Evolutionary conservation across 106 monocot species (phyloP).

Genomic region (Phalaenopsis equestris): DNA sequence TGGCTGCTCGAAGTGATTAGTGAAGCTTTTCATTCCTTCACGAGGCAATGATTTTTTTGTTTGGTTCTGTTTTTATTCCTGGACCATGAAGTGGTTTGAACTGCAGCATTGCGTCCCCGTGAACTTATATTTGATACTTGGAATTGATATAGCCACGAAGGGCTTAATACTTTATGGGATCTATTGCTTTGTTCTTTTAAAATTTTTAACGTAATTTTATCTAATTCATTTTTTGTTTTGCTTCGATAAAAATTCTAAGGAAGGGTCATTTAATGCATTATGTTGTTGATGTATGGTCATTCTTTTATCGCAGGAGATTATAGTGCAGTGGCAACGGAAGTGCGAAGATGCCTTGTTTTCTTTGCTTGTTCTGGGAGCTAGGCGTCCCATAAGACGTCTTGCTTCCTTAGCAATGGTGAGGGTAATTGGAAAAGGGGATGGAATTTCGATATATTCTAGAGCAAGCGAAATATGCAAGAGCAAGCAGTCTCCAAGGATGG

Average conservation of each 20-base stretch:
- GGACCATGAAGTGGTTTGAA: neutral
- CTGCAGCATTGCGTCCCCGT: neutral
- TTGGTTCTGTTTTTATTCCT: neutral
- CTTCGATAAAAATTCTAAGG: neutral
- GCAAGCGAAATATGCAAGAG: slow-evolving; percentile 84
- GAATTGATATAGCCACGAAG: neutral
- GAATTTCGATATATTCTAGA: slow-evolving; percentile 84
- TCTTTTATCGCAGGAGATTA: slow-evolving; percentile 48
- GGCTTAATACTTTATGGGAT: neutral
- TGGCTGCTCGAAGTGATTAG: neutral
- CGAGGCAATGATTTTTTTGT: neutral
- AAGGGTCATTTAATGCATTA: neutral
- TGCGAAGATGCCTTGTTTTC: slow-evolving; percentile 92
- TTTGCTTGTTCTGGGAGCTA: slow-evolving; percentile 72
- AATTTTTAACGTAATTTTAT: too few relatives aligned
- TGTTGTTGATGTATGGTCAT: neutral
- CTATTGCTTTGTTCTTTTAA: too few relatives aligned
- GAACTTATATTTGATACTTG: neutral
- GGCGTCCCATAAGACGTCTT: slow-evolving; percentile 72
- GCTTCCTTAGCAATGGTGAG: slow-evolving; percentile 81
- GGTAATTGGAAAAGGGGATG: slow-evolving; percentile 80
- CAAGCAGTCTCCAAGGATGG: slow-evolving; percentile 91
- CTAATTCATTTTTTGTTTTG: neutral
- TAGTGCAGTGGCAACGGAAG: slow-evolving; percentile 83
- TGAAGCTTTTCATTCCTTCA: too few relatives aligned